Evolutionary conservation across 768 basidiomycete genomes (phyloP).

Genomic region (Melanogaster broomeanus): DNA sequence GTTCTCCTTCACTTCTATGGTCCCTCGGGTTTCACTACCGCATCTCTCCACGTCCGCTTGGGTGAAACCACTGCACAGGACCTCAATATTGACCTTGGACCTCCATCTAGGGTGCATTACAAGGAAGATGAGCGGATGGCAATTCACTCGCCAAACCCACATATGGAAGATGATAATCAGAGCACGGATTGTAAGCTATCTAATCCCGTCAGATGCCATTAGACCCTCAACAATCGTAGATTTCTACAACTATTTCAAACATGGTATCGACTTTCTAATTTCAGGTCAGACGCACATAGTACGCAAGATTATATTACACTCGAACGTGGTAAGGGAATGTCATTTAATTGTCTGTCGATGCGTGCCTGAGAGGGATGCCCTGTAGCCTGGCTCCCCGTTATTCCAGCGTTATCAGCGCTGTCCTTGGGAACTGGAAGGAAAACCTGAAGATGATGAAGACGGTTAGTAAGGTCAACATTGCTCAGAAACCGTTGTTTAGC

Average conservation of each 20-base stretch:
- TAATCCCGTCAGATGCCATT: not conserved
- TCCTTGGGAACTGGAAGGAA: conserved; percentile 84
- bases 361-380: not conserved
- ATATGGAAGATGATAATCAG: conserved; percentile 45
- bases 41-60: conserved; percentile 59
- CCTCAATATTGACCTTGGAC: conserved; percentile 73
- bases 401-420: conserved; percentile 93
- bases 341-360: not conserved
- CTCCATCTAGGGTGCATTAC: conserved; percentile 75
- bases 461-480: conserved; percentile 41
- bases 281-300: conserved; percentile 71
- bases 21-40: conserved; percentile 37
- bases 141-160: conserved; percentile 61
- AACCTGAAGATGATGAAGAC: conserved; percentile 82
- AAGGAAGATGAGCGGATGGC: conserved; percentile 90
- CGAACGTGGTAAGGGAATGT: conserved; percentile 71
- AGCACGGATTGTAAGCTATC: conserved; percentile 52
- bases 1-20: conserved; percentile 71
- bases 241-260: conserved; percentile 93
- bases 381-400: conserved; percentile 81
- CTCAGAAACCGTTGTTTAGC: not conserved
- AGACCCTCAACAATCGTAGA: conserved; percentile 43
- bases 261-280: conserved; percentile 86
- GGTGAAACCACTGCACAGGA: conserved; percentile 85
- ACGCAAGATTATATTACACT: conserved; percentile 83